Base-by-base conservation (phyloP, 352 stramenopile species). In the Pythium pectinolyticum region DNA sequence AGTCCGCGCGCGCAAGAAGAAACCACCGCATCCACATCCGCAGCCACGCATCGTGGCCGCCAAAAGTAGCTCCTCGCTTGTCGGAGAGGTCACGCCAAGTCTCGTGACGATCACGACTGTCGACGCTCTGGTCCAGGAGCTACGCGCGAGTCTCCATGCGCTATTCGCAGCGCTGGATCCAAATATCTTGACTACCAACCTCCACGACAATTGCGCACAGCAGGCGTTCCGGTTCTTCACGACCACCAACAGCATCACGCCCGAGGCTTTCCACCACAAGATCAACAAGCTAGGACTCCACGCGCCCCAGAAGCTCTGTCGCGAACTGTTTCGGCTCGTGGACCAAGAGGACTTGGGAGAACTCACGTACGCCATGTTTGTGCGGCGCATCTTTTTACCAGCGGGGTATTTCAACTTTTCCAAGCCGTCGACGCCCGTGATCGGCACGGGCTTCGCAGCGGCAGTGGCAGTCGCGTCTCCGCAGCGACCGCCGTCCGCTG, bases 201-300 rank as follows among this genome's bases (percentile, higher is more conserved):
- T 70, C 11, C 82, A 90, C 49, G 79, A 88, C 19, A 86, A 90
- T 51, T 86, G 73, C 49, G 80, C 66, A 27, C 70, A 80, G 41
- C 82, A 89, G 35, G 84, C 84, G 4, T 93, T 93, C 43, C 76
- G 76, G 12, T 88, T 80, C 62, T 93, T 92, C 61, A 93, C 84
- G 41, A 88, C 79, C 14, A 89, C 76, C 15, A 90, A 89, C 59
- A 77, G 72, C 19, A 90, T 93, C 63, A 84, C 79, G 0, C 67
- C 73, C 5, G 78, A 91, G 54, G 79, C 69, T 3, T 93, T 93
- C 50, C 73, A 88, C 14, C 67, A 78, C 69, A 86, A 85, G 28
- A 70, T 91, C 24, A 67, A 74, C 22, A 82, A 88, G 27, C 65
- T 93, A 11, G 73, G 84, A 7, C 34, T 90, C 11, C 75, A 74